Percentiles rank a stretch among this genome's conserved stretches.
These are phyloP conservation scores for Trametes cinnabarina DNA, from an alignment of 768 basidiomycete species.

Conservation along the genomic window DNA sequence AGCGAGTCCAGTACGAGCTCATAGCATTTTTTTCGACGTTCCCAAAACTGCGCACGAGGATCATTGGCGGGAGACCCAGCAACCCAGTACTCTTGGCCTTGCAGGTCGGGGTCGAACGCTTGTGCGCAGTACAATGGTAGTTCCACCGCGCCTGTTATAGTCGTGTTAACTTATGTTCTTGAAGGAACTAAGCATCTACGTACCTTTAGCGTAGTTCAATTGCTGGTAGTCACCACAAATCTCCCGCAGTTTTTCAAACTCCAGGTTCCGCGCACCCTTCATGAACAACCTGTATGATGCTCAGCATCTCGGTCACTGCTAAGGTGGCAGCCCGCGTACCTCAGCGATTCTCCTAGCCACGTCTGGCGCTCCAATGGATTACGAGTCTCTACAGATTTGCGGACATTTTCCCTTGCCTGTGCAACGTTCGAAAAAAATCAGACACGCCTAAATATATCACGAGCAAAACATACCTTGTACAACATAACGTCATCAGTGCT, in stretches of 20 bases:
- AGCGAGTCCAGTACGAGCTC: slow-evolving; percentile 81
- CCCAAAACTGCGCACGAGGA: slow-evolving; percentile 52
- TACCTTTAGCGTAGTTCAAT: slow-evolving; percentile 80
- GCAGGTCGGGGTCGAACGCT: slow-evolving; percentile 71
- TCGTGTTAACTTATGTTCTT: background rate
- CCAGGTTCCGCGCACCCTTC: slow-evolving; percentile 83
- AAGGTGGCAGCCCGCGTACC: slow-evolving; percentile 44
- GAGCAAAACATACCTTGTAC: slow-evolving; percentile 70
- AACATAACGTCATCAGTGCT: slow-evolving; percentile 97
- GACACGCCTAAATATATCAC: too few relatives aligned
- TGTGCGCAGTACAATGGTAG: slow-evolving; percentile 83
- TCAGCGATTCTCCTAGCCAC: slow-evolving; percentile 81
- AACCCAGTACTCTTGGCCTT: slow-evolving; percentile 75
- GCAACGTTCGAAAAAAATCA: background rate
- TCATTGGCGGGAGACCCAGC: slow-evolving; percentile 53
- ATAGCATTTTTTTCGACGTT: slow-evolving; percentile 73
- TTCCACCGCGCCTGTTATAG: slow-evolving; percentile 67
- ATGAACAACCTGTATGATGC: slow-evolving; percentile 64
- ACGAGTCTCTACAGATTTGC: slow-evolving; percentile 81
- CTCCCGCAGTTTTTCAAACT: slow-evolving; percentile 81
- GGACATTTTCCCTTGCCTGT: slow-evolving; percentile 90
- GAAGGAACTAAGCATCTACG: slow-evolving; percentile 1
- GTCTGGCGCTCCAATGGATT: slow-evolving; percentile 73
- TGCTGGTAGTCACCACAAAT: slow-evolving; percentile 88
- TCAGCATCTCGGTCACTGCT: background rate